Evolutionary conservation across 106 monocot genomes (phyloP).

Genomic region (Iris macrosiphon): DNA sequence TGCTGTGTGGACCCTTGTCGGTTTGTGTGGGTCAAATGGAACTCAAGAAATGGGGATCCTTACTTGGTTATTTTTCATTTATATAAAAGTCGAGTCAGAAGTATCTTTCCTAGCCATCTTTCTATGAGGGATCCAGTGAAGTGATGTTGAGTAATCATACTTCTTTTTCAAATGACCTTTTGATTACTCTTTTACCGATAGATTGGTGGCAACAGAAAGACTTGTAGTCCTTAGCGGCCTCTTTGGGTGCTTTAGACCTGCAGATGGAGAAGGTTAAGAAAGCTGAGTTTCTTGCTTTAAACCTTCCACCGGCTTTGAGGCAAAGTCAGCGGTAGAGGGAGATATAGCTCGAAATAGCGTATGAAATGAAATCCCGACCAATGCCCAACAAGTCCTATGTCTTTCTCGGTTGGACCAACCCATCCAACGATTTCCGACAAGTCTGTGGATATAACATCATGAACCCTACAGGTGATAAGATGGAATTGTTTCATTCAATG

Average conservation of each 20-base stretch:
- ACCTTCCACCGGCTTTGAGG: too few species aligned
- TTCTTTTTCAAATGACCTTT: slow-evolving; percentile 43
- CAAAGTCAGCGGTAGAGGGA: too few species aligned
- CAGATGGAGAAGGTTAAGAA: too few species aligned
- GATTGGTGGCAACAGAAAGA: too few species aligned
- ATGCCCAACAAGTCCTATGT: too few species aligned
- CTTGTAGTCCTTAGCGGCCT: too few species aligned
- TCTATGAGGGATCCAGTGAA: slow-evolving; percentile 16
- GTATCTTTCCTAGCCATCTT: slow-evolving; percentile 3
- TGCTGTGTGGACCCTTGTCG: slow-evolving; percentile 81
- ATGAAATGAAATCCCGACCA: too few species aligned
- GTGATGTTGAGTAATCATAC: slow-evolving; percentile 2
- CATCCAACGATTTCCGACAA: slow-evolving; percentile 48
- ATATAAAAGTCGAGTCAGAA: slow-evolving; percentile 24
- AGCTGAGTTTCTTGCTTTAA: too few species aligned
- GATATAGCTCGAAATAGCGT: too few species aligned
- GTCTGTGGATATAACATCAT: slow-evolving; percentile 60
- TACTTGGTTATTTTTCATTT: slow-evolving; percentile 57
- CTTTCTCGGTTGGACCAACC: too few species aligned
- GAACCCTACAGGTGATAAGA: slow-evolving; percentile 66
- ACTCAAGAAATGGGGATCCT: slow-evolving; percentile 67
- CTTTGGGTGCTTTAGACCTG: too few species aligned
- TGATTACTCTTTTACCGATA: slow-evolving; percentile 64
- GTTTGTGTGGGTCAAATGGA: slow-evolving; percentile 34
- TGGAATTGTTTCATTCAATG: too few species aligned